These are phyloP conservation scores for Tylopilus plumbeoviolaceoides DNA, from an alignment of 768 basidiomycete genomes.

Conservation along the genomic window DNA sequence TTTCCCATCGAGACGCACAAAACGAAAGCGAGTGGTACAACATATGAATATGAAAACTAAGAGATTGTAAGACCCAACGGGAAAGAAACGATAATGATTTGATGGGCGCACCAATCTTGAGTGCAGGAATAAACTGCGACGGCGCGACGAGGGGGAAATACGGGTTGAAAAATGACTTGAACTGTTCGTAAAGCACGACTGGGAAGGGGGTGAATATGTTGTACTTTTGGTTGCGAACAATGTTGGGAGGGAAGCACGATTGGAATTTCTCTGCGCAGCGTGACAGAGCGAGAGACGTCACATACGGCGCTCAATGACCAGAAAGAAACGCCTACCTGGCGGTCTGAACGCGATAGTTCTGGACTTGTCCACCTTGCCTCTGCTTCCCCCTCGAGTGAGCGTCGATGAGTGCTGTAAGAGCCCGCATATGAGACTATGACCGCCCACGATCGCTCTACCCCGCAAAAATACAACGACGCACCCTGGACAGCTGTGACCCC, in stretches of 20 bases:
- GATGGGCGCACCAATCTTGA: constrained; percentile 78
- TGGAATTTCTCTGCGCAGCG: constrained; percentile 59
- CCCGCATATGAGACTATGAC: neutral
- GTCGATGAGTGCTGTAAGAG: constrained; percentile 23
- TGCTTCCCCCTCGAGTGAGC: constrained; percentile 7
- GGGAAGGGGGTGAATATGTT: constrained; percentile 96
- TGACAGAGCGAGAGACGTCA: neutral
- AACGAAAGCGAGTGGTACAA: constrained; percentile 95
- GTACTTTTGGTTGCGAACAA: constrained; percentile 97
- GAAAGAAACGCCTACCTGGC: constrained; percentile 41
- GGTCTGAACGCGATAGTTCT: constrained; percentile 76
- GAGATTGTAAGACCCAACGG: neutral
- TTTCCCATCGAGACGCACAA: constrained; percentile 96
- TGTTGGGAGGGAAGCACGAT: constrained; percentile 76
- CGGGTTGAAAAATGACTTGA: constrained; percentile 99
- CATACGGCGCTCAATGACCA: constrained; percentile 1
- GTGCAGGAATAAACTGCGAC: constrained; percentile 91
- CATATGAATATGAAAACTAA: constrained; percentile 87
- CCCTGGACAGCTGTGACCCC: constrained; percentile 16
- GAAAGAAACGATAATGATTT: neutral
- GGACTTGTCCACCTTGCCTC: constrained; percentile 57
- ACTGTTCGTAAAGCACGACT: constrained; percentile 96
- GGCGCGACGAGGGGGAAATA: constrained; percentile 97
- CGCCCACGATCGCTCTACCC: neutral
- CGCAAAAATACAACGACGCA: constrained; percentile 4